Percentiles rank a stretch among this genome's conserved stretches.
These are phyloP conservation scores for Penicillium egyptiacum DNA, from an alignment of 495 filamentous ascomycete species.

Conservation along the genomic window DNA sequence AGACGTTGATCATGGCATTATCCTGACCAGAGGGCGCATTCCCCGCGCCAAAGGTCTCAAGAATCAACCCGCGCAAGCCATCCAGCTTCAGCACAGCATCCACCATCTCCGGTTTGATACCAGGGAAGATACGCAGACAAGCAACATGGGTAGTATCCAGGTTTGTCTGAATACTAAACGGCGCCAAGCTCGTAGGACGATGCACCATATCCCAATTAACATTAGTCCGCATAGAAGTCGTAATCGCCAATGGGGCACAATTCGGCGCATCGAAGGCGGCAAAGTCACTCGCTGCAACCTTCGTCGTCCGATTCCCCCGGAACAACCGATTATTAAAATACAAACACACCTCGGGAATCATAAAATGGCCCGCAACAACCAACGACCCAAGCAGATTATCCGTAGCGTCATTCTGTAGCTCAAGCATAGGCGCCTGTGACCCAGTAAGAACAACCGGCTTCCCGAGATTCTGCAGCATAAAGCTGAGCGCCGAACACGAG, in stretches of 20 bases:
- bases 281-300: constrained; percentile 84
- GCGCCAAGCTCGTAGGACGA: constrained; percentile 67
- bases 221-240: constrained; percentile 76
- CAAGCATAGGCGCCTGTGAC: constrained; percentile 88
- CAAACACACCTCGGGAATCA: constrained; percentile 92
- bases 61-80: constrained; percentile 75
- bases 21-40: constrained; percentile 88
- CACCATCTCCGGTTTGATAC: constrained; percentile 93
- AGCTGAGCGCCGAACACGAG: constrained; percentile 87
- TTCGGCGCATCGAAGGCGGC: constrained; percentile 88
- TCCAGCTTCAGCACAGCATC: constrained; percentile 81
- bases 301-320: constrained; percentile 86
- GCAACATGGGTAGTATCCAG: constrained; percentile 88
- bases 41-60: constrained; percentile 95
- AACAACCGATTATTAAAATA: constrained; percentile 96
- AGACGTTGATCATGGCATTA: constrained; percentile 75
- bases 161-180: constrained; percentile 74
- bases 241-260: constrained; percentile 72
- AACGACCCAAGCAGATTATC: constrained; percentile 91
- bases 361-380: constrained; percentile 93
- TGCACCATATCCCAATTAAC: constrained; percentile 82
- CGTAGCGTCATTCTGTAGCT: constrained; percentile 91
- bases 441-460: constrained; percentile 92
- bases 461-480: constrained; percentile 90
- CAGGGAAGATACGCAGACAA: constrained; percentile 91